phyloP scores from a whole-genome alignment of 1,284 basidiomycete genomes.

The Cutaneotrichosporon sp. region DNA sequence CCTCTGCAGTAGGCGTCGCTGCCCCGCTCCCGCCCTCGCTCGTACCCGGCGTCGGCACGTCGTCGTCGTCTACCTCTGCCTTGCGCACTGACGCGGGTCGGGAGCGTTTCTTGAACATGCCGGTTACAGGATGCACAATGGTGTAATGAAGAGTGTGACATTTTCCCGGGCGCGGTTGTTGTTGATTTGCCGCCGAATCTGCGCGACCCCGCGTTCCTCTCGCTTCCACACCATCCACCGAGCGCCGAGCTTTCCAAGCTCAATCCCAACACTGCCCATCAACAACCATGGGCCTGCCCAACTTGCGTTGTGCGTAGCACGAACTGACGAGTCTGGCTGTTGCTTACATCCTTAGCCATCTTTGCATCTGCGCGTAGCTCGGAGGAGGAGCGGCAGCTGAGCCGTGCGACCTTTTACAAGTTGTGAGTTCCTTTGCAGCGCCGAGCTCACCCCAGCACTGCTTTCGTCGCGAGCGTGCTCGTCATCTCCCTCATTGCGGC shows the following conservation, averaged over 20 bases:
- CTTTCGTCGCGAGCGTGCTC: conserved; percentile 46
- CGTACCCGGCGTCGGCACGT: not conserved
- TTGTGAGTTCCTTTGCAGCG: conserved; percentile 30
- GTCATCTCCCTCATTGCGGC: conserved; percentile 46
- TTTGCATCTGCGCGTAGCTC: conserved; percentile 48
- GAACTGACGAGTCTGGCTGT: no score
- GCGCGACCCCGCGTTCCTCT: not conserved
- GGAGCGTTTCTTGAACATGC: conserved; percentile 50
- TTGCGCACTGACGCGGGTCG: conserved; percentile 42
- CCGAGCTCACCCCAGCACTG: conserved; percentile 30
- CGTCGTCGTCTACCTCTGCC: not conserved
- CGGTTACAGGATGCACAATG: not conserved
- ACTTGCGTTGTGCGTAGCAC: conserved; percentile 37
- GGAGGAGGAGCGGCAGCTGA: conserved; percentile 46
- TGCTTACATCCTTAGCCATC: conserved; percentile 33
- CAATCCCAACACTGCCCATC: no score
- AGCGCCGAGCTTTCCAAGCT: no score
- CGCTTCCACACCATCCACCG: not conserved
- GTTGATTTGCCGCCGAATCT: conserved; percentile 1
- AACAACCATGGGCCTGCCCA: conserved; percentile 43
- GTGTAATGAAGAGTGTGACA: not conserved
- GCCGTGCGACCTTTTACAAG: conserved; percentile 47
- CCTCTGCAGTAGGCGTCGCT: conserved; percentile 2
- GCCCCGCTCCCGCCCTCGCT: conserved; percentile 2
- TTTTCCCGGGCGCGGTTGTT: not conserved